Percentiles rank a stretch among this genome's conserved stretches.
phyloP scores from a whole-genome alignment of 805 yeast genomes.

The Lachancea sp. region DNA sequence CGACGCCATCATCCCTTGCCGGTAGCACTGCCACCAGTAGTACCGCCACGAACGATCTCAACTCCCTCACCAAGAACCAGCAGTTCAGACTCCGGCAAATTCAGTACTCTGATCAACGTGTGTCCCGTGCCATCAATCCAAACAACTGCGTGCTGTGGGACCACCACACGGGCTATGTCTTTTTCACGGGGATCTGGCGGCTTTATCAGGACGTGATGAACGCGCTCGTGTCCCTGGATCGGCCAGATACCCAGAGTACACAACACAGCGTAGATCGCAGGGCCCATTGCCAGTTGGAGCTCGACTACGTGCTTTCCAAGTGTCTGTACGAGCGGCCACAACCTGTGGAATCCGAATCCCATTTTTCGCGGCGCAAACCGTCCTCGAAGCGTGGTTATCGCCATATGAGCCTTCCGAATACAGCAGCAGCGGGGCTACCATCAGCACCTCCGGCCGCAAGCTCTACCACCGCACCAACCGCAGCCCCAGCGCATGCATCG shows the following conservation, averaged over 20 bases:
- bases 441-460: not conserved
- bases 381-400: conserved; percentile 3
- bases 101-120: conserved; percentile 13
- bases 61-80: conserved; percentile 27
- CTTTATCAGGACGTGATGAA: conserved; percentile 33
- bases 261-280: conserved; percentile 5
- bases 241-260: conserved; percentile 6
- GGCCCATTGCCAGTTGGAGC: conserved; percentile 11
- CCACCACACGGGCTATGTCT: conserved; percentile 76
- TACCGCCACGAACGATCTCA: conserved; percentile 9
- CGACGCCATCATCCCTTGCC: too few relatives aligned
- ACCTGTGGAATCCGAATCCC: conserved; percentile 2
- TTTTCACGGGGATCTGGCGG: conserved; percentile 85
- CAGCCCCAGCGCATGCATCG: conserved; percentile 9
- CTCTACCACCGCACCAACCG: not conserved
- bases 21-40: conserved; percentile 4
- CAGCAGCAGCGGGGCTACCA: not conserved
- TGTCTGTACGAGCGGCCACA: conserved; percentile 10
- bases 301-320: conserved; percentile 10
- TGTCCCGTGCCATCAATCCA: conserved; percentile 23
- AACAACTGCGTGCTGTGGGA: conserved; percentile 83
- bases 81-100: conserved; percentile 28
- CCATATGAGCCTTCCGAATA: conserved; percentile 1
- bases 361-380: conserved; percentile 5
- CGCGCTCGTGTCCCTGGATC: conserved; percentile 18